phyloP scores from a whole-genome alignment of 2,329 filamentous ascomycete species.

The Escovopsis sp. region DNA sequence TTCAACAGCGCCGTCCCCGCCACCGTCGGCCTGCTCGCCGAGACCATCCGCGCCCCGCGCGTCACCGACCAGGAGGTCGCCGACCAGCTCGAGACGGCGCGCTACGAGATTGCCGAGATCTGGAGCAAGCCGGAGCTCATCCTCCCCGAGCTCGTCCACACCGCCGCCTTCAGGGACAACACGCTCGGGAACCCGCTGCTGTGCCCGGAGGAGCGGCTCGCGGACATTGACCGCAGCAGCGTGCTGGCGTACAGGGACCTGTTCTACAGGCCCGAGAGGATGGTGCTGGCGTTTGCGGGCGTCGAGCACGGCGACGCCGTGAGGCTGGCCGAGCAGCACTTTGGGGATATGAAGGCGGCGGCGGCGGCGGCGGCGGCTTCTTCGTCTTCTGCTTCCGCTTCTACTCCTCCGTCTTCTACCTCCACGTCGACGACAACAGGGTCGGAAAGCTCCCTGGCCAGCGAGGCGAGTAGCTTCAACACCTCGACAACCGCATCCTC shows the following conservation, averaged over 20 bases:
- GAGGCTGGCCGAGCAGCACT: conserved; percentile 64
- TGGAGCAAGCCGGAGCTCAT: conserved; percentile 97
- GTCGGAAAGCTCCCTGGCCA: conserved; percentile 33
- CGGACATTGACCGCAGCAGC: conserved; percentile 55
- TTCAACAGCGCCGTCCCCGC: conserved; percentile 86
- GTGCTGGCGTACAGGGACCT: conserved; percentile 65
- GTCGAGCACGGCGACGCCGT: conserved; percentile 73
- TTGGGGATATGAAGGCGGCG: conserved; percentile 70
- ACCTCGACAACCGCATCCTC: conserved; percentile 9
- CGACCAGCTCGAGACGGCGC: conserved; percentile 77
- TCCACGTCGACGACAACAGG: conserved; percentile 33
- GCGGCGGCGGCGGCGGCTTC: conserved; percentile 17
- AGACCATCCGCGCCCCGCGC: conserved; percentile 76
- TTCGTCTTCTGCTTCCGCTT: no score
- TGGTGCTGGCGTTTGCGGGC: conserved; percentile 90
- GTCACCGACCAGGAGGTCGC: conserved; percentile 78
- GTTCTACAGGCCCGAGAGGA: conserved; percentile 81
- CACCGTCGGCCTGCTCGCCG: conserved; percentile 72
- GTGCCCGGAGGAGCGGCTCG: conserved; percentile 73
- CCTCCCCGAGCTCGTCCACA: conserved; percentile 85
- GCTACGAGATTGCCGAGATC: conserved; percentile 93
- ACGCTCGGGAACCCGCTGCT: conserved; percentile 87
- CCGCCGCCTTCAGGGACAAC: conserved; percentile 90
- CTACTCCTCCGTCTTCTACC: no score
- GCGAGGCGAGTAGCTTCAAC: conserved; percentile 20